These are phyloP conservation scores for Hymenoscyphus scutula DNA, from an alignment of 2,329 filamentous ascomycete species.

Conservation along the genomic window DNA sequence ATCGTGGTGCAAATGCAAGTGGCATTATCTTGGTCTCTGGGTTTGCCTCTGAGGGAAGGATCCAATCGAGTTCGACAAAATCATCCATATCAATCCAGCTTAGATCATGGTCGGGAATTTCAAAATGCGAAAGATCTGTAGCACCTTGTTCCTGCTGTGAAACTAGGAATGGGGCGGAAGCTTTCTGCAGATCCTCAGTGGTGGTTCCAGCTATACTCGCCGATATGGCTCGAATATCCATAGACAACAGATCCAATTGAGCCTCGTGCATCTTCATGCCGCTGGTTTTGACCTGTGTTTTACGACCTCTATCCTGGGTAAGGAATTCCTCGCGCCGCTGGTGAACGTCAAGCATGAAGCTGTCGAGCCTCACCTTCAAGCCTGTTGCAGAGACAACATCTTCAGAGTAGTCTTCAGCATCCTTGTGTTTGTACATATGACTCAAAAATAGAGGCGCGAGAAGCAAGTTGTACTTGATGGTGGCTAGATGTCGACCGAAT, in stretches of 20 bases:
- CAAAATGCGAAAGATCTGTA: slow-evolving; percentile 81
- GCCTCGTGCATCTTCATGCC: slow-evolving; percentile 95
- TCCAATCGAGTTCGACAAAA: slow-evolving; percentile 97
- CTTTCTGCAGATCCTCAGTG: slow-evolving; percentile 68
- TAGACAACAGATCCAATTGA: slow-evolving; percentile 86
- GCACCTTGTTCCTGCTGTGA: slow-evolving; percentile 55
- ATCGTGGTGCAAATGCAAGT: slow-evolving; percentile 85
- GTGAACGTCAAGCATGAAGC: slow-evolving; percentile 95
- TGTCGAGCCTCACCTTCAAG: slow-evolving; percentile 93
- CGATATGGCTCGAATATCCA: slow-evolving; percentile 89
- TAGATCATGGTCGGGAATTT: slow-evolving; percentile 90
- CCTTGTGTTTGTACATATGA: slow-evolving; percentile 98
- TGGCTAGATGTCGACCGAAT: slow-evolving; percentile 94
- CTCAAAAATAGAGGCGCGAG: slow-evolving; percentile 91
- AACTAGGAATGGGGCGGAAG: slow-evolving; percentile 48
- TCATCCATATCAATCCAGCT: slow-evolving; percentile 99
- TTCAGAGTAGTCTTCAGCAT: slow-evolving; percentile 80
- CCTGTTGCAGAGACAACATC: slow-evolving; percentile 85
- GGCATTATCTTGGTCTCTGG: slow-evolving; percentile 93
- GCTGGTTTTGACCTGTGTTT: slow-evolving; percentile 76
- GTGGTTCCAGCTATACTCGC: slow-evolving; percentile 82
- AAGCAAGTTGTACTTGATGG: slow-evolving; percentile 94
- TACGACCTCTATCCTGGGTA: slow-evolving; percentile 72
- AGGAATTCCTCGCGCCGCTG: slow-evolving; percentile 91
- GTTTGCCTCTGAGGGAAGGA: slow-evolving; percentile 82